Conservation (phyloP, 495 filamentous ascomycete genomes). For the Penicillium arizonense region DNA sequence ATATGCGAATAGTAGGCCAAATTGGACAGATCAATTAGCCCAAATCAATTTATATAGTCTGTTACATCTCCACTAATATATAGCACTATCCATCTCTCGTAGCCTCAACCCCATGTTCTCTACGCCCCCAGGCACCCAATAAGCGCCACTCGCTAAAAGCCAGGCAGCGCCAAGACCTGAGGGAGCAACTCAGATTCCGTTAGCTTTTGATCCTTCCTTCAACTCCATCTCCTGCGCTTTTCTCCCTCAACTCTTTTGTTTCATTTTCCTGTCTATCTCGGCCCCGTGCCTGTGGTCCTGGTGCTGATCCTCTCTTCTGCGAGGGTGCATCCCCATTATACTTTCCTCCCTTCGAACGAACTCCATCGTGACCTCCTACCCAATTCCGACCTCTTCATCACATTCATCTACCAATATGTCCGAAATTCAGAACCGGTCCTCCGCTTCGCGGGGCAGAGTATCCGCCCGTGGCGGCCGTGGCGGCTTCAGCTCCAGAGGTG, state of each 20-base stretch:
- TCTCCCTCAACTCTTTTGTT: slow-evolving; percentile 29
- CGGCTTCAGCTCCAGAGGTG: slow-evolving; percentile 73
- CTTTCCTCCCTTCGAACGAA: slow-evolving; percentile 31
- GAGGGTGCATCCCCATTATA: slow-evolving; percentile 35
- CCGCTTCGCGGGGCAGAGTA: slow-evolving; percentile 76
- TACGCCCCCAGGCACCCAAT: slow-evolving; percentile 16
- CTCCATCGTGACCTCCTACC: slow-evolving; percentile 30
- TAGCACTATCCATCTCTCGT: too few species aligned
- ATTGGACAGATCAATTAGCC: too few species aligned
- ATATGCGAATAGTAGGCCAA: not conserved
- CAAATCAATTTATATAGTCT: too few species aligned
- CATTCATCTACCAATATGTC: slow-evolving; percentile 65
- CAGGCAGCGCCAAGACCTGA: slow-evolving; percentile 29
- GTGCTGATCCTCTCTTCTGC: slow-evolving; percentile 38
- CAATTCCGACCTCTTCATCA: slow-evolving; percentile 36
- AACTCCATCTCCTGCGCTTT: slow-evolving; percentile 21
- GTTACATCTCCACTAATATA: too few species aligned
- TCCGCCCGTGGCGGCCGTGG: slow-evolving; percentile 80
- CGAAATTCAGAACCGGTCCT: slow-evolving; percentile 81
- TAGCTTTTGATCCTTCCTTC: slow-evolving; percentile 31
- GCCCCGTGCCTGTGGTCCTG: slow-evolving; percentile 39
- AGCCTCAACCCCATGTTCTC: not conserved
- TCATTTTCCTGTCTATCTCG: slow-evolving; percentile 33
- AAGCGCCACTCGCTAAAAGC: slow-evolving; percentile 38
- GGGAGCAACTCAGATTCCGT: slow-evolving; percentile 31